Evolutionary conservation across 1,284 basidiomycete species (phyloP).

Genomic region (Anthracocystis panici-leucophaei): DNA sequence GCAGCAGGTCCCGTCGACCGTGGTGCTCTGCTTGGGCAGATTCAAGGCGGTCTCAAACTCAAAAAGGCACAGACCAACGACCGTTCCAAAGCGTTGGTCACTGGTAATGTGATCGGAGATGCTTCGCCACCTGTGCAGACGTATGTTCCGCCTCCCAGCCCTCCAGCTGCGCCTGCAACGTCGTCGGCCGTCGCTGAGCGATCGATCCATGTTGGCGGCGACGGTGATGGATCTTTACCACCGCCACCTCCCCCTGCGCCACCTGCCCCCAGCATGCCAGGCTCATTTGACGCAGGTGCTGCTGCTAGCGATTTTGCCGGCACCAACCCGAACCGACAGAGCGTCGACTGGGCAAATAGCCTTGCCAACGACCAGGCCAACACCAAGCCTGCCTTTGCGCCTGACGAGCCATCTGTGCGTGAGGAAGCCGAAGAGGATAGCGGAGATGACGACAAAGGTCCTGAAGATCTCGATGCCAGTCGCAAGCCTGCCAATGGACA

Average conservation of each 20-base stretch:
- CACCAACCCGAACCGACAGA: slow-evolving; percentile 77
- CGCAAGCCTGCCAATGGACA: slow-evolving; percentile 24
- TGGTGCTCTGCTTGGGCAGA: slow-evolving; percentile 81
- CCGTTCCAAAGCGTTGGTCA: slow-evolving; percentile 78
- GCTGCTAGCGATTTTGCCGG: slow-evolving; percentile 62
- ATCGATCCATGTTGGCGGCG: slow-evolving; percentile 3
- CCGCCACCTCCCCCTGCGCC: slow-evolving; percentile 70
- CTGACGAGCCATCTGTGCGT: slow-evolving; percentile 74
- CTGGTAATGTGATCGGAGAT: slow-evolving; percentile 83
- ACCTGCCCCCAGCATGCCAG: slow-evolving; percentile 54
- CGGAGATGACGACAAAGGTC: slow-evolving; percentile 57
- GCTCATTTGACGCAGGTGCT: slow-evolving; percentile 57
- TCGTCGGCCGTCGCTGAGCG: slow-evolving; percentile 53
- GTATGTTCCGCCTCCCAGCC: slow-evolving; percentile 59
- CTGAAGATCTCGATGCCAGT: slow-evolving; percentile 36
- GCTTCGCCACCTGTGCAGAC: slow-evolving; percentile 77
- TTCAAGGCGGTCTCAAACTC: slow-evolving; percentile 82
- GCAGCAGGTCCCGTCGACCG: slow-evolving; percentile 73
- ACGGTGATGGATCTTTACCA: slow-evolving; percentile 18
- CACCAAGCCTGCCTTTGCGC: slow-evolving; percentile 67
- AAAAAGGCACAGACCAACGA: slow-evolving; percentile 86
- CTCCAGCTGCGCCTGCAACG: slow-evolving; percentile 42
- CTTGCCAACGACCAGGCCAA: slow-evolving; percentile 80
- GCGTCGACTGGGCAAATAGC: slow-evolving; percentile 90
- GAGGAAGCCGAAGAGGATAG: slow-evolving; percentile 75